phyloP scores from a whole-genome alignment of 345 rosid species.

The Limnanthes douglasii region DNA sequence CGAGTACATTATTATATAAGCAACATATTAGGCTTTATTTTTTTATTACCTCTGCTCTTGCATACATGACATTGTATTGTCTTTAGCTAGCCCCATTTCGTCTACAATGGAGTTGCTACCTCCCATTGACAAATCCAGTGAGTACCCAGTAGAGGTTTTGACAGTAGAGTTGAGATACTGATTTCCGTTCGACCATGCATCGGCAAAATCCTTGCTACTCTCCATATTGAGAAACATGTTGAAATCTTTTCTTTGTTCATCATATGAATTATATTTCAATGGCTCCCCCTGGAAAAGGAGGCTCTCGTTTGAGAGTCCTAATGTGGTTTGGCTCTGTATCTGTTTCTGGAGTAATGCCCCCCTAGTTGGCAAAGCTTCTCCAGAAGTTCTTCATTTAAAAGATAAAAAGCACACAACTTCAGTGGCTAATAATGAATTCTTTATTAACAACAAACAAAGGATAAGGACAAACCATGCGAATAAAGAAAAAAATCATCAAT shows the following conservation, averaged over 20 bases:
- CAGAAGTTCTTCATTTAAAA: too few relatives aligned
- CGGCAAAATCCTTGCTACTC: conserved; percentile 38
- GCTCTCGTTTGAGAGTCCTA: conserved; percentile 6
- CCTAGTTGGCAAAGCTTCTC: conserved; percentile 21
- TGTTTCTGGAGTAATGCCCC: too few relatives aligned
- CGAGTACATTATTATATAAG: too few relatives aligned
- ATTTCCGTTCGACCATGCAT: conserved; percentile 38
- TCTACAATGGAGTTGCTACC: conserved; percentile 17
- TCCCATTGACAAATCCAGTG: conserved; percentile 42
- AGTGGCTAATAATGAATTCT: too few relatives aligned
- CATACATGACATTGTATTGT: too few relatives aligned
- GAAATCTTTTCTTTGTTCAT: conserved; percentile 2
- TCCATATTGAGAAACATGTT: conserved; percentile 10
- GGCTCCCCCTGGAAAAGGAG: conserved; percentile 8
- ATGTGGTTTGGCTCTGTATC: conserved; percentile 6
- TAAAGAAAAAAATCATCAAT: not conserved
- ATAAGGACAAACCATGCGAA: too few relatives aligned
- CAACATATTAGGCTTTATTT: too few relatives aligned
- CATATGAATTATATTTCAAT: conserved; percentile 12
- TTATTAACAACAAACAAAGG: not conserved
- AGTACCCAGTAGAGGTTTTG: conserved; percentile 19
- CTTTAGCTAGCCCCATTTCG: conserved; percentile 25
- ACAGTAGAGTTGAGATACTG: conserved; percentile 9
- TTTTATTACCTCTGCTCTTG: too few relatives aligned
- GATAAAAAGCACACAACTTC: too few relatives aligned